Conservation (phyloP, 148 eudicot species). For the Rheum nobile region DNA sequence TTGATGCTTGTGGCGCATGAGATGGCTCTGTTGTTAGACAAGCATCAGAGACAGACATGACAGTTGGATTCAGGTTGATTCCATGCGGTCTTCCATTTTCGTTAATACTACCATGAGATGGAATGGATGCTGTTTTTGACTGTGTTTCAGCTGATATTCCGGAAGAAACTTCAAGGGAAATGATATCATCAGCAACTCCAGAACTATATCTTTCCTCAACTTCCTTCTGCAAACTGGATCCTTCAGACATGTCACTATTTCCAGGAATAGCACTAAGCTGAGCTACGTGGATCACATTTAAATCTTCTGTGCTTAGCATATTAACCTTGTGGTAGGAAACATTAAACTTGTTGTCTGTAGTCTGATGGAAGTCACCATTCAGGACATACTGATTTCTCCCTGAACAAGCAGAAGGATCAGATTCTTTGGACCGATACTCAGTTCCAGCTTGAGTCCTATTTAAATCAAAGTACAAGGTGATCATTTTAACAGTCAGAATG, state of each 20-base stretch:
- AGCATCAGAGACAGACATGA: conserved; percentile 45
- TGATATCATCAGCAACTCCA: conserved; percentile 24
- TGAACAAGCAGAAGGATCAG: conserved; percentile 58
- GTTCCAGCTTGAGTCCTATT: conserved; percentile 77
- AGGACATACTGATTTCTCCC: conserved; percentile 41
- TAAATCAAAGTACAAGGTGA: conserved; percentile 5
- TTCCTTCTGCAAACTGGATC: conserved; percentile 18
- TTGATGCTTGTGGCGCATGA: conserved; percentile 46
- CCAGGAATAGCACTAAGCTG: conserved; percentile 47
- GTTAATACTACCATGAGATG: conserved; percentile 13
- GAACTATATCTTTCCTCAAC: conserved; percentile 19
- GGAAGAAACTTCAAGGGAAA: conserved; percentile 20
- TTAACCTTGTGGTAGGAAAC: conserved; percentile 40
- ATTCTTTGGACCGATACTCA: conserved; percentile 58
- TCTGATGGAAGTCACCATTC: conserved; percentile 32
- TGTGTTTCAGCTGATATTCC: conserved; percentile 19
- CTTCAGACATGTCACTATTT: conserved; percentile 32
- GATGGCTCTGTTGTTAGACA: conserved; percentile 50
- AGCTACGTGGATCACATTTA: conserved; percentile 30
- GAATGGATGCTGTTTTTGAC: conserved; percentile 19
- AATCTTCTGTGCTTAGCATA: conserved; percentile 29
- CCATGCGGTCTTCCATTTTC: conserved; percentile 19
- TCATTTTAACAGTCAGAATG: not conserved
- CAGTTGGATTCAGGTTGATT: conserved; percentile 16
- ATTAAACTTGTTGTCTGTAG: conserved; percentile 32